phyloP scores from a whole-genome alignment of 2,329 filamentous ascomycete species.

The Stagonosporopsis rhizophila region DNA sequence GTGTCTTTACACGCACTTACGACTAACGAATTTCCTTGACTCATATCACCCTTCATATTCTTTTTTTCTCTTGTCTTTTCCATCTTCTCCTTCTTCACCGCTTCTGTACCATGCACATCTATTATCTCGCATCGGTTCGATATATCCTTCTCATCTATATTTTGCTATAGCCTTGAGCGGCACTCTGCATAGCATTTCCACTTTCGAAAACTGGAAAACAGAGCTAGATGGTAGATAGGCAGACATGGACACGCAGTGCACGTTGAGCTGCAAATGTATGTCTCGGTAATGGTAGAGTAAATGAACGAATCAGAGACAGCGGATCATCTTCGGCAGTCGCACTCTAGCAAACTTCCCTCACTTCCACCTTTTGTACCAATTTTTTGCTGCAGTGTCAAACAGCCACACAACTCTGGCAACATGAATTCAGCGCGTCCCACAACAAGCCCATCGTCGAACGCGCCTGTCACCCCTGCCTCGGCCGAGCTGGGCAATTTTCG shows the following conservation, averaged over 20 bases:
- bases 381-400: conserved; percentile 5
- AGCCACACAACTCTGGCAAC: conserved; percentile 7
- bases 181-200: conserved; percentile 33
- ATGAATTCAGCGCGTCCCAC: conserved; percentile 19
- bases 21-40: conserved; percentile 45
- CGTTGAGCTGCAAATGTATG: conserved; percentile 3
- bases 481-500: conserved; percentile 23
- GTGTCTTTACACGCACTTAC: conserved; percentile 39
- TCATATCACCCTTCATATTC: conserved; percentile 21
- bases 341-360: conserved; percentile 20
- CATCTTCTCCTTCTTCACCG: background rate
- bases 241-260: conserved; percentile 22
- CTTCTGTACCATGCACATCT: conserved; percentile 16
- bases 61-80: conserved; percentile 11
- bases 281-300: conserved; percentile 26
- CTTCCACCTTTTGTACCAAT: conserved; percentile 7
- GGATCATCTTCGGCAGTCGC: conserved; percentile 25
- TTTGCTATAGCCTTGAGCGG: conserved; percentile 25
- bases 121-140: conserved; percentile 16
- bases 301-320: conserved; percentile 32
- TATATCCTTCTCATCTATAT: conserved; percentile 22
- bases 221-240: conserved; percentile 33
- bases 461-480: background rate
- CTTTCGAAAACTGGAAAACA: conserved; percentile 27
- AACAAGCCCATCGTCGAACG: background rate